Conservation (phyloP, 2,329 filamentous ascomycete genomes). For the Sporothrix inflata region DNA sequence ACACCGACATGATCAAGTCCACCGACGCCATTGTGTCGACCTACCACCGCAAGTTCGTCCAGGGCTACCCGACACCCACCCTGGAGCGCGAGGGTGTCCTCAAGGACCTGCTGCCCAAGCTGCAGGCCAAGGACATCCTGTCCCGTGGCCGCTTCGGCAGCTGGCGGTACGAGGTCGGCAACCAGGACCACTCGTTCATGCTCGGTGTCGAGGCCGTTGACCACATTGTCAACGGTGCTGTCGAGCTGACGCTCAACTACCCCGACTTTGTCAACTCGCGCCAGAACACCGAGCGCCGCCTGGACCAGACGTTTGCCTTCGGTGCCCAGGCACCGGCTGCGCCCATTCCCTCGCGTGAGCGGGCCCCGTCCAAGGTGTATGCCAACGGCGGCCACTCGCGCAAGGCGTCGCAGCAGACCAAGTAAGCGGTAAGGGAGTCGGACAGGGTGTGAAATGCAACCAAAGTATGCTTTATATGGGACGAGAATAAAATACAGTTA, state of each 20-base stretch:
- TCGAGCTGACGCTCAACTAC: conserved; percentile 94
- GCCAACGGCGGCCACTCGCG: conserved; percentile 39
- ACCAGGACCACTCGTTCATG: conserved; percentile 99
- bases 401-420: conserved; percentile 34
- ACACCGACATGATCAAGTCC: conserved; percentile 93
- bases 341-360: conserved; percentile 45
- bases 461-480: background rate
- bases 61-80: conserved; percentile 94
- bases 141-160: conserved; percentile 96
- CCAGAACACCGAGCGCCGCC: conserved; percentile 67
- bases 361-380: conserved; percentile 42
- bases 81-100: conserved; percentile 95
- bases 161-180: conserved; percentile 95
- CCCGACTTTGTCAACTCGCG: conserved; percentile 90
- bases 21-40: conserved; percentile 95
- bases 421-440: background rate
- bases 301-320: conserved; percentile 54
- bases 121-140: conserved; percentile 88
- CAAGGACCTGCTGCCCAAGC: conserved; percentile 87
- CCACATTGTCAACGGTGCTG: conserved; percentile 83
- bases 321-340: conserved; percentile 41
- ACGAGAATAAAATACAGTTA: conserved; percentile 10
- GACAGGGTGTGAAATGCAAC: background rate
- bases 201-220: conserved; percentile 91
- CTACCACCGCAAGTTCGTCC: conserved; percentile 97